Base-by-base conservation (phyloP, 305 asterid genomes). In the Fraxinus sp. region DNA sequence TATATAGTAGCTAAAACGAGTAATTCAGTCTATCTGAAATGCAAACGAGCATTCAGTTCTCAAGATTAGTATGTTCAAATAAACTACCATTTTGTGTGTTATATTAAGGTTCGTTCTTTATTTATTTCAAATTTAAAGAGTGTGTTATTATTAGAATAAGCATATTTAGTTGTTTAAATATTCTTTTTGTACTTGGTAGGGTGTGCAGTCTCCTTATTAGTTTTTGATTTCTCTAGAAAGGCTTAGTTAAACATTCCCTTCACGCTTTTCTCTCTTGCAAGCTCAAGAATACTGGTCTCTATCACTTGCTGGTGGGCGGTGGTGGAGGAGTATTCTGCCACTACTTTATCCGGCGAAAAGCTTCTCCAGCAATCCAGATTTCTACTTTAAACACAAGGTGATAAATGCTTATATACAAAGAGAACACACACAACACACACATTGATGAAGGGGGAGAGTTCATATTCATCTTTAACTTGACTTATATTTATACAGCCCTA, bases 271-370 rank as follows among this genome's bases (percentile, higher is more conserved):
- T 66, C 85, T 75, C 59, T 64, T 24, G 16, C 76, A 20, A 62
- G 5, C 22, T 68, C 79, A 22, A 26, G 74, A 71, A 71, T 30
- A 30, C 75, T 22, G 49, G 89, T 90, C 92, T 84, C 89, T 77
- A 68, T 90, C 91, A 89, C 85, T 78, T 84, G 91, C 86, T 85
- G 93, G 93, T 89, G 87, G 84, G 35, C 80, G 83, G 75, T 5
- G 87, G 90, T 83, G 91, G 87, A 16, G 24, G 24, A 82, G 88
- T 86, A 81, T 73, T 81, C 72, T 66, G 79, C 83, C 87, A 89
- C 90, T 87, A 84, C 87, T 89, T 86, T 80, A 87, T 87, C 85
- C 33, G 24, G 82, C 81, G 66, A 33, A 82, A 73, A 85, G 57
- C 87, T 87, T 86, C 83, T 79, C 87, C 84, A 76, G 33, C 83